Conservation (phyloP, 2,329 filamentous ascomycete species). For the Peltaster fructicola region DNA sequence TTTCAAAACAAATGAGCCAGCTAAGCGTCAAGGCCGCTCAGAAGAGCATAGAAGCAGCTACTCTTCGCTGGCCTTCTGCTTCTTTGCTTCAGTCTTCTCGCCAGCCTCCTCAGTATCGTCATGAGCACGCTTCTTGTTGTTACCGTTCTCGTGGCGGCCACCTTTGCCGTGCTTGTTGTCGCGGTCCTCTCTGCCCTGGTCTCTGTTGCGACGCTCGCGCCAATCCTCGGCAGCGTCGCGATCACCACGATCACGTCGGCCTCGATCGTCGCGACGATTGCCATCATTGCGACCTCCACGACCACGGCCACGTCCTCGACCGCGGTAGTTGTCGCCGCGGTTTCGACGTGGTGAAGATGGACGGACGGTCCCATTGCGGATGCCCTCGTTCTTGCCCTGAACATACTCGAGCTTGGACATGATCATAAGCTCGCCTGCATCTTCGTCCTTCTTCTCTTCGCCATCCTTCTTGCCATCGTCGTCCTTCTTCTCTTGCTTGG, state of each 20-base stretch:
- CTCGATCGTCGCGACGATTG: slow-evolving; percentile 14
- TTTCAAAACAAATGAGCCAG: too few relatives aligned
- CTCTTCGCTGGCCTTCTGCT: slow-evolving; percentile 8
- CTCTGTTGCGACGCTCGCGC: slow-evolving; percentile 5
- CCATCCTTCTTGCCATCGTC: slow-evolving; percentile 58
- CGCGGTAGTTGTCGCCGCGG: slow-evolving; percentile 8
- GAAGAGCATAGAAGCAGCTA: not conserved
- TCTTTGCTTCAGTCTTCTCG: slow-evolving; percentile 7
- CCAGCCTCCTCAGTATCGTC: slow-evolving; percentile 4
- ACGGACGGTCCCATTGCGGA: slow-evolving; percentile 24
- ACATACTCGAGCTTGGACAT: slow-evolving; percentile 83
- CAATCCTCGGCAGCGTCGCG: slow-evolving; percentile 6
- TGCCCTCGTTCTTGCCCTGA: slow-evolving; percentile 28
- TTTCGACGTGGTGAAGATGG: slow-evolving; percentile 14
- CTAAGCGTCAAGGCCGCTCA: too few relatives aligned
- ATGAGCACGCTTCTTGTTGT: slow-evolving; percentile 1
- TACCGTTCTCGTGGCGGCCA: too few relatives aligned
- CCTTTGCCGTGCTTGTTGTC: slow-evolving; percentile 4
- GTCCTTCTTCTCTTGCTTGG: too few relatives aligned
- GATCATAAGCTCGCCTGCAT: slow-evolving; percentile 60
- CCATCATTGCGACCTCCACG: slow-evolving; percentile 4
- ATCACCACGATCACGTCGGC: slow-evolving; percentile 9
- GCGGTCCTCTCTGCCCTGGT: slow-evolving; percentile 5
- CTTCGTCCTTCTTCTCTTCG: too few relatives aligned
- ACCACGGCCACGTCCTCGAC: slow-evolving; percentile 15